Evolutionary conservation across 805 yeast genomes (phyloP).

Genomic region (Saccharomycopsis fibuligera): DNA sequence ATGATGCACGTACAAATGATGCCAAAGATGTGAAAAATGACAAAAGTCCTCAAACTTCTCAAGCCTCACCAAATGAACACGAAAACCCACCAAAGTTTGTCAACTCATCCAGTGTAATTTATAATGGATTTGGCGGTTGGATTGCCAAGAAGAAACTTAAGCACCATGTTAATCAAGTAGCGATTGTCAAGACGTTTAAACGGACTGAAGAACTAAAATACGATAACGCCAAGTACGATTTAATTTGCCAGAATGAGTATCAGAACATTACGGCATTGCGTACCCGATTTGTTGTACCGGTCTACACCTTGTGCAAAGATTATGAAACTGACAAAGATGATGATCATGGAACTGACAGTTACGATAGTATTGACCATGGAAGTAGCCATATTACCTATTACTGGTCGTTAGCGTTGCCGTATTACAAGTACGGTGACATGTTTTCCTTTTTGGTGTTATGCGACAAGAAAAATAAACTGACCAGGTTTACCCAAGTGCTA

Average conservation of each 20-base stretch:
- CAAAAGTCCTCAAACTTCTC: background rate
- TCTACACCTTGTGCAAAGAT: constrained; percentile 19
- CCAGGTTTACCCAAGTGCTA: constrained; percentile 1
- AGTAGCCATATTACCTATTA: background rate
- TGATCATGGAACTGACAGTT: background rate
- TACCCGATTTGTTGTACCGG: constrained; percentile 16
- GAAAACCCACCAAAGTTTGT: constrained; percentile 22
- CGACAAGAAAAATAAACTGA: constrained; percentile 2
- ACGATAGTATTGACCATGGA: background rate
- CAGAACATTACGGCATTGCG: constrained; percentile 19
- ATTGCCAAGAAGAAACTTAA: constrained; percentile 9
- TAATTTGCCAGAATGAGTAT: constrained; percentile 19
- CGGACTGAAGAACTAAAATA: background rate
- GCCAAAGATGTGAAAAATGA: background rate
- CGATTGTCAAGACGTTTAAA: constrained; percentile 18
- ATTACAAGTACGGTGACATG: constrained; percentile 18
- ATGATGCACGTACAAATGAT: background rate
- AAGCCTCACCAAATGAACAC: constrained; percentile 7
- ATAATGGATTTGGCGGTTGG: constrained; percentile 21
- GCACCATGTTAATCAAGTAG: constrained; percentile 1
- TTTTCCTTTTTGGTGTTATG: constrained; percentile 11
- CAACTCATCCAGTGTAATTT: constrained; percentile 11
- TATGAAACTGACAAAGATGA: too few relatives aligned
- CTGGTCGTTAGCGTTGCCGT: constrained; percentile 19
- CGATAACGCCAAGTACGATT: constrained; percentile 3